Conservation (phyloP, 2,329 filamentous ascomycete species). For the Talaromyces sp. region DNA sequence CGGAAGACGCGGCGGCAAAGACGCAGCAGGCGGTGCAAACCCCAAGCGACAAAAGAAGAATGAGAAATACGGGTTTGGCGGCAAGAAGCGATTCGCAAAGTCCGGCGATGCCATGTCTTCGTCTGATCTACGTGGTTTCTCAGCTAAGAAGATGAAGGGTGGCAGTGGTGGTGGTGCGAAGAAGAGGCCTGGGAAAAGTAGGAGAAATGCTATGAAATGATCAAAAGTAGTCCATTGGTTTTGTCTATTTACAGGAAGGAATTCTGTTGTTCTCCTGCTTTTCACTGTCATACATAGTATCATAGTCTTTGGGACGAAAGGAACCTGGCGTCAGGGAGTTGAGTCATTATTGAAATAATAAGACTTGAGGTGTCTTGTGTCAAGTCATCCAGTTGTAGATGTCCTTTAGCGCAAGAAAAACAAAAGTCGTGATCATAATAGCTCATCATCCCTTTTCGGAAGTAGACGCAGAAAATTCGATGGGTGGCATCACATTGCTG, state of each 20-base stretch:
- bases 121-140: slow-evolving; percentile 77
- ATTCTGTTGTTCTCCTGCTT: not conserved
- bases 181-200: slow-evolving; percentile 52
- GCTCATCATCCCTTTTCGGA: not conserved
- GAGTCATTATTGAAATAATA: not conserved
- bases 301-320: not conserved
- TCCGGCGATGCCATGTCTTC: slow-evolving; percentile 83
- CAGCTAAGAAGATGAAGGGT: slow-evolving; percentile 79
- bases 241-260: not conserved
- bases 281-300: slow-evolving; percentile 8
- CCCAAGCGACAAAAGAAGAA: slow-evolving; percentile 89
- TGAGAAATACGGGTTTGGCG: slow-evolving; percentile 89
- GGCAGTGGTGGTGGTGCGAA: slow-evolving; percentile 31
- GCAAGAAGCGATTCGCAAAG: slow-evolving; percentile 89
- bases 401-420: not conserved
- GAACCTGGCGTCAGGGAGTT: slow-evolving; percentile 4
- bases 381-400: not conserved
- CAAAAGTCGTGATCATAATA: not conserved
- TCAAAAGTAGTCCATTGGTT: not conserved
- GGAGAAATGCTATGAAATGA: slow-evolving; percentile 35
- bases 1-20: slow-evolving; percentile 37
- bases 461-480: not conserved
- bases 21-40: slow-evolving; percentile 28
- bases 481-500: no score
- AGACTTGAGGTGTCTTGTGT: not conserved